phyloP scores from a whole-genome alignment of 2,329 filamentous ascomycete genomes.

The Nemania sp. region DNA sequence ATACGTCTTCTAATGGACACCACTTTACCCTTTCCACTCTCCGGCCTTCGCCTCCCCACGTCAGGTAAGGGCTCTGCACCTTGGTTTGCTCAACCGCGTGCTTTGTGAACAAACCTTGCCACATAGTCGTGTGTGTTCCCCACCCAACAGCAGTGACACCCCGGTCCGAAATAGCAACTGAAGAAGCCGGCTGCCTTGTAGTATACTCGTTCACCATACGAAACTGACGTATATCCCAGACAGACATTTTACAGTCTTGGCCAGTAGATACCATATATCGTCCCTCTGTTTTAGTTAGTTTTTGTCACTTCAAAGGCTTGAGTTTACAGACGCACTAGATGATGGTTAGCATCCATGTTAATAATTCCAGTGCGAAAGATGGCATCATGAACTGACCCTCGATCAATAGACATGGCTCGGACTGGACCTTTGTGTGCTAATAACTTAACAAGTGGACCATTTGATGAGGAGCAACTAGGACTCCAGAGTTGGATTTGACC shows the following conservation, averaged over 20 bases:
- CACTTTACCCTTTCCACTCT: conserved; percentile 80
- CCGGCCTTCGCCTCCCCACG: conserved; percentile 86
- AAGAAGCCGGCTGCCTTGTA: conserved; percentile 79
- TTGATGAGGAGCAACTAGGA: conserved; percentile 66
- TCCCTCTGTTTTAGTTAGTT: conserved; percentile 58
- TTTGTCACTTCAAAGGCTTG: not conserved
- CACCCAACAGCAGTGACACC: conserved; percentile 87
- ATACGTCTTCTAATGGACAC: conserved; percentile 93
- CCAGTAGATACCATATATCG: conserved; percentile 95
- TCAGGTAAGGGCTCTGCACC: conserved; percentile 87
- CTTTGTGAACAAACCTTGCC: conserved; percentile 87
- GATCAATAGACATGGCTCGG: conserved; percentile 80
- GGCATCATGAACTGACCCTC: conserved; percentile 42
- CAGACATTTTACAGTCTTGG: conserved; percentile 52
- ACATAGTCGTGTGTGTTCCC: conserved; percentile 87
- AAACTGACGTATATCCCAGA: conserved; percentile 92
- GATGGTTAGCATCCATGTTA: conserved; percentile 2
- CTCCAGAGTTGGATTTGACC: conserved; percentile 96
- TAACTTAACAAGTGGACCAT: conserved; percentile 84
- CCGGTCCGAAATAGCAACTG: conserved; percentile 85
- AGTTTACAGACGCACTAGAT: conserved; percentile 9
- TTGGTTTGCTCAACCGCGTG: conserved; percentile 72
- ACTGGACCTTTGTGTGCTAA: conserved; percentile 90
- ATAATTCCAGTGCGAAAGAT: not conserved
- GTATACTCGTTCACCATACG: conserved; percentile 90